Evolutionary conservation across 1,284 basidiomycete species (phyloP).

Genomic region (Trametes versicolor): DNA sequence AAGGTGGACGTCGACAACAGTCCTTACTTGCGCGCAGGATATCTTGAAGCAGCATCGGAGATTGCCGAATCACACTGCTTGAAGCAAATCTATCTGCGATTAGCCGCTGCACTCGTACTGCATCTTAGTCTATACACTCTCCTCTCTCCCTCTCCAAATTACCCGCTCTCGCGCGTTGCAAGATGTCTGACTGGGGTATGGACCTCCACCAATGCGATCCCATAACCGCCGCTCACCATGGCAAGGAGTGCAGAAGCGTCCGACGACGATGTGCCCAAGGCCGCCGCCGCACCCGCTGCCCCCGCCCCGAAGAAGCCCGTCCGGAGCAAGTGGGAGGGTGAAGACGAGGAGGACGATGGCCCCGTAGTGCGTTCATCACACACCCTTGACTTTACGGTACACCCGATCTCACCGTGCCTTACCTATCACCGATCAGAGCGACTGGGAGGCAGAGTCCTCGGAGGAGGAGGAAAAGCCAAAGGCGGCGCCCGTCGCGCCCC

Average conservation of each 20-base stretch:
- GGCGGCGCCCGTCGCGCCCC: conserved; percentile 62
- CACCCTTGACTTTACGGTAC: neutral
- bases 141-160: neutral
- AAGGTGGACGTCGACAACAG: too few relatives aligned
- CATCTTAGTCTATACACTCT: too few relatives aligned
- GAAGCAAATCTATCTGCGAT: too few relatives aligned
- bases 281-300: conserved; percentile 48
- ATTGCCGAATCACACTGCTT: too few relatives aligned
- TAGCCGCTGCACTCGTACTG: too few relatives aligned
- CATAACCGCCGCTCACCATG: conserved; percentile 33
- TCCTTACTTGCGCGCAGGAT: too few relatives aligned
- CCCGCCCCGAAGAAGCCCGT: conserved; percentile 52
- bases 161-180: neutral
- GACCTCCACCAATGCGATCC: neutral
- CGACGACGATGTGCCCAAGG: conserved; percentile 59
- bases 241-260: conserved; percentile 53
- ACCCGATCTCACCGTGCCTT: conserved; percentile 15
- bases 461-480: conserved; percentile 68
- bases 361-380: conserved; percentile 58
- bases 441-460: conserved; percentile 88
- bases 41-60: too few relatives aligned
- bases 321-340: conserved; percentile 84
- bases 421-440: conserved; percentile 66
- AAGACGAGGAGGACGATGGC: conserved; percentile 82
- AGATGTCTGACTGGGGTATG: conserved; percentile 37